Conservation (phyloP, 805 yeast species). For the Ogataea neopini region DNA sequence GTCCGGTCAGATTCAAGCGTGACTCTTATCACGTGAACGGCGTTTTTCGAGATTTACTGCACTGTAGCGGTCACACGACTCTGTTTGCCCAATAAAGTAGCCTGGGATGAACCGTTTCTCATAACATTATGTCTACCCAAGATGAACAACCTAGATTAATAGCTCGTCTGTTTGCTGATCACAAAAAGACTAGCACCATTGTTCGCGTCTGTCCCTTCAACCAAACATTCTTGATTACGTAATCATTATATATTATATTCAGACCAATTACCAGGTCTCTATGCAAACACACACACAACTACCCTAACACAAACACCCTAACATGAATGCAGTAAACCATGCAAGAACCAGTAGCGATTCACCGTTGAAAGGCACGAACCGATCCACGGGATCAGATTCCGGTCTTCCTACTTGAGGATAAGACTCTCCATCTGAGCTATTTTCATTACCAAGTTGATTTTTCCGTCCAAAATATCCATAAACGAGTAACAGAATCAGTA, state of each 20-base stretch:
- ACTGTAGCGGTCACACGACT: too few species aligned
- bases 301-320: slow-evolving; percentile 15
- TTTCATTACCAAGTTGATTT: neutral
- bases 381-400: slow-evolving; percentile 15
- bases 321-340: slow-evolving; percentile 7
- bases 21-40: neutral
- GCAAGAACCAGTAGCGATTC: slow-evolving; percentile 12
- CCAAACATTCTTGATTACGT: neutral
- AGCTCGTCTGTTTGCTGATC: too few species aligned
- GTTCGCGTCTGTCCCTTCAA: too few species aligned
- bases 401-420: neutral
- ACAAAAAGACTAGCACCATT: too few species aligned
- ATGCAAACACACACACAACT: too few species aligned
- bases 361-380: slow-evolving; percentile 17
- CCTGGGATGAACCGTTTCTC: too few species aligned
- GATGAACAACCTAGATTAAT: too few species aligned
- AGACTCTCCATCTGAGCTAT: neutral
- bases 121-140: too few species aligned
- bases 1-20: too few species aligned
- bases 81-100: too few species aligned
- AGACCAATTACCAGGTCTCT: too few species aligned
- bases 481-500: neutral
- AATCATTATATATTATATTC: neutral
- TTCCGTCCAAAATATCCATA: neutral
- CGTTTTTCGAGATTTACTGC: too few species aligned